Evolutionary conservation across 345 rosid species (phyloP), one percentile per base, ranked within the genome.

Genomic region (Bruguiera parviflora): DNA sequence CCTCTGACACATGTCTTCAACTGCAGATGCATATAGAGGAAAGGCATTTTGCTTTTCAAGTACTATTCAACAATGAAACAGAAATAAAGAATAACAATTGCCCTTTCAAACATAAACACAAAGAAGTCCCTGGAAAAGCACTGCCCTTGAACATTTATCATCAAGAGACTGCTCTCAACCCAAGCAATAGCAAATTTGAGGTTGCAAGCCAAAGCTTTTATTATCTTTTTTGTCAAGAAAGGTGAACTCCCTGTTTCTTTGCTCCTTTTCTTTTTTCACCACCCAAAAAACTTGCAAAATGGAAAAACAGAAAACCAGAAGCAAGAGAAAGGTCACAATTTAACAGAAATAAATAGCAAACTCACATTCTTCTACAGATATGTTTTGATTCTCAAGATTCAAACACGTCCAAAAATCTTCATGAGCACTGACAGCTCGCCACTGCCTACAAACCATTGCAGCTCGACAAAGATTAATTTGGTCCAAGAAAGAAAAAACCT

Each of bases 371-470:
- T 89, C 96, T 16, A 83, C 58, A 29, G 97, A 87, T 71, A 92
- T 84, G 69, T 86, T 88, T 68, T 79, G 84, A 70, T 87, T 81
- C 79, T 90, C 91, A 78, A 95, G 92, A 81, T 90, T 85, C 84
- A 95, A 83, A 83, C 86, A 80, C 81, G 83, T 95, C 99, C 99
- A 95, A 65, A 95, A 92, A 73, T 90, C 97, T 79, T 95, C 99
- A 83, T 95, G 98, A 60, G 92, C 86, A 75, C 94, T 92, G 73
- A 97, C 97, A 66, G 77, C 77, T 84, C 88, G 88, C 98, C 99
- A 95, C 86, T 90, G 98, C 71, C 88, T 82, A 82, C 99, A 92
- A 46, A 92, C 99, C 83, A 86, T 84, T 53, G 96, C 98, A 69
- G 97, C 91, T 61, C 85, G 87, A 73, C 98, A 90, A 52, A 95